Evolutionary conservation across 495 filamentous ascomycete genomes (phyloP), one percentile per base, ranked within the genome.

Genomic region (Entonaema liquescens): DNA sequence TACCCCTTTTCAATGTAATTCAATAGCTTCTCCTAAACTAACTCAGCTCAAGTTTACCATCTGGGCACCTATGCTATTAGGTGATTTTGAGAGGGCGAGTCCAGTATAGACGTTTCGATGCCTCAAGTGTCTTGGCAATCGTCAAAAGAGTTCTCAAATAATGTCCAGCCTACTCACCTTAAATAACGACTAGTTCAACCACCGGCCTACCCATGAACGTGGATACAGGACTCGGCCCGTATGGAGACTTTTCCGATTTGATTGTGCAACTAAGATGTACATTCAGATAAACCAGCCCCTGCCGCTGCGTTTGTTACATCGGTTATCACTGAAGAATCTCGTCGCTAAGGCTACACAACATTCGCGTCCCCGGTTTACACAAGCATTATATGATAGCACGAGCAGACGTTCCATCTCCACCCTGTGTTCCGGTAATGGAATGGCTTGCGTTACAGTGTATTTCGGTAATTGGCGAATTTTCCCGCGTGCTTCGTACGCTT

Each of bases 401-500:
- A 53, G 57, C 60, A 59, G 61, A 72, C 33, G 26, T 68, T 36
- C 36, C 56, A 62, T 73, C 66, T 35, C 68, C 71, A 68, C 73
- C 35, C 59, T 65, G 75, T 77, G 59, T 52, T 61, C 68, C 73
- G 44, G 62, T 59, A 68, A 36, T 54, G 61, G 54, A 59, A 70
- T 64, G 38, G 49, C 50, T 67, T 71, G 73, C 62, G 62, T 58
- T 44, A 68, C 70, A 17, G 31, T 67, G 42, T 55, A 70, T 63
- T 44, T 77, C 73, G 67, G 70, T 71, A 73, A 77, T 77, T 77
- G 73, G 68, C 63, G 65, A 67, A 73, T 74, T 72, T 70, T 73
- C 62, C 75, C 73, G 75, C 65, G 57, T 77, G 73, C 75, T 59
- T 75, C 65, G 66, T 68, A 28, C 59, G 15, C 8, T 68, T 62